phyloP scores from a whole-genome alignment of 2,329 filamentous ascomycete species.

The Diaporthe vexans region DNA sequence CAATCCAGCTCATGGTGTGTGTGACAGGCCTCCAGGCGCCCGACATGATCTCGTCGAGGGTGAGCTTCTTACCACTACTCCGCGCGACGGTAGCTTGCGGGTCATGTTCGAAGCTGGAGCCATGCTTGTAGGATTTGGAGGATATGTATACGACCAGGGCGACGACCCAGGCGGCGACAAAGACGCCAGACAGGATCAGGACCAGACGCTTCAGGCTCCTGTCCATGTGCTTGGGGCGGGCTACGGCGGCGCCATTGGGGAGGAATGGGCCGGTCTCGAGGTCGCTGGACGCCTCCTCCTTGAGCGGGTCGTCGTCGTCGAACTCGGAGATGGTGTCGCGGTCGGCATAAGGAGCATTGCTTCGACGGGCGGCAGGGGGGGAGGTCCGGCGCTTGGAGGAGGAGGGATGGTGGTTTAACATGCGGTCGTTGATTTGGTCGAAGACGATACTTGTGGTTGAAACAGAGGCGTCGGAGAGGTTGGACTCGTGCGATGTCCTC shows the following conservation, averaged over 20 bases:
- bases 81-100: conserved; percentile 72
- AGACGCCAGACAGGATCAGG: conserved; percentile 71
- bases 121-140: conserved; percentile 75
- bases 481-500: conserved; percentile 53
- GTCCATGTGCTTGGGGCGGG: conserved; percentile 71
- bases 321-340: conserved; percentile 53
- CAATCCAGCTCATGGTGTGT: conserved; percentile 82
- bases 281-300: conserved; percentile 58
- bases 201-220: conserved; percentile 73
- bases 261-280: conserved; percentile 70
- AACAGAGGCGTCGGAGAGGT: conserved; percentile 78
- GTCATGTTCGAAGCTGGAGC: conserved; percentile 74
- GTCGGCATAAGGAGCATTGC: conserved; percentile 44
- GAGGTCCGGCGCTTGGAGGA: conserved; percentile 43
- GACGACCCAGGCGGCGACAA: conserved; percentile 77
- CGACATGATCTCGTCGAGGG: conserved; percentile 76
- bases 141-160: conserved; percentile 77
- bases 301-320: conserved; percentile 62
- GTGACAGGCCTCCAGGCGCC: conserved; percentile 75
- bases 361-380: conserved; percentile 35
- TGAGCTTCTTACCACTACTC: conserved; percentile 79
- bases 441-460: conserved; percentile 88
- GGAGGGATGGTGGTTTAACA: conserved; percentile 46
- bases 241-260: conserved; percentile 51
- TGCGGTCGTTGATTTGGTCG: conserved; percentile 77